Base-by-base conservation (phyloP, 2,329 filamentous ascomycete genomes). In the Xylaria polymorpha region DNA sequence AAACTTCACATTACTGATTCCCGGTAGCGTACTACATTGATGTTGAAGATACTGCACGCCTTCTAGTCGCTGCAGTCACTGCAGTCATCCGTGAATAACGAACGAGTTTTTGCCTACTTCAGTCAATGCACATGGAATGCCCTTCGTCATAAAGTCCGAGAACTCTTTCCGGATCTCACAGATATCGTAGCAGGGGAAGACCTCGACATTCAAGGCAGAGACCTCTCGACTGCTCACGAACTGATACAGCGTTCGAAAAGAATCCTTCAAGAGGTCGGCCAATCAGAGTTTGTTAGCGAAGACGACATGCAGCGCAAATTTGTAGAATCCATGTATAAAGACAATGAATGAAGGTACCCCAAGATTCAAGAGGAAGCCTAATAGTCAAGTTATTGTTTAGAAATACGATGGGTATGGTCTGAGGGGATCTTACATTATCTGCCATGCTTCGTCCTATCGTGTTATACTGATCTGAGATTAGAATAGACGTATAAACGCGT, bases 41-140 rank as follows among this genome's bases (percentile, higher is more conserved):
- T 51, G 48, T 51, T 32, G 25, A 32, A 51, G 25, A 51, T 32
- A 32, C 25, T 51, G 48, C 48, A 51, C 48, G 25, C 15, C 48
- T 51, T 18, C 25, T 51, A 3, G 48, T 51, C 25, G 48, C 25
- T n/a, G 48, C 48, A 3, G 25, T 51, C 8, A 3, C 48, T 25
- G 9, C 32, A 3, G n/a, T 1, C 25, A 37, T 51, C 25, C 8
- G 3, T 51, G 7, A 6, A 51, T 2, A 32, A 32, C 25, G 48
- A 51, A 4, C 25, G 15, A 7, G 32, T 32, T 8, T 51, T 51
- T 51, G 14, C 48, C 25, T 51, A 51, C 3, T 51, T n/a, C 48
- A n/a, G 15, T 4, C 32, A 51, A n/a, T 15, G 48, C 1, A 51
- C 25, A 1, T 51, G 48, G 48, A 51, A 51, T 14, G 48, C 32